Evolutionary conservation across 495 filamentous ascomycete species (phyloP), one percentile per base, ranked within the genome.

Genomic region (Cenococcum geophilum): DNA sequence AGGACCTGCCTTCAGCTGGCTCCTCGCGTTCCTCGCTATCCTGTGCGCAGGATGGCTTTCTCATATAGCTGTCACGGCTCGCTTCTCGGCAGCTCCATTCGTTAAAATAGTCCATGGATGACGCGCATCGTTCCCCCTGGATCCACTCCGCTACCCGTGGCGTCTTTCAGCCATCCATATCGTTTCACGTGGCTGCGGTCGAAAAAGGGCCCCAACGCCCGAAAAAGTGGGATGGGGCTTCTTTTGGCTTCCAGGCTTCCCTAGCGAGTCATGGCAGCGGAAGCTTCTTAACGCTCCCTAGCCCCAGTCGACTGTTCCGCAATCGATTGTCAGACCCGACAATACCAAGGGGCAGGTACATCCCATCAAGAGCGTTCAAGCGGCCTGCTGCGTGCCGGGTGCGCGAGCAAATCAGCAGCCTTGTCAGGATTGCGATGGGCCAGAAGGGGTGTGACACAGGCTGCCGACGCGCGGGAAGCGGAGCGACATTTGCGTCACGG

Each of bases 401-500:
- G 57, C 36, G 57, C 48, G 48, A 55, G 47, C 56, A 66, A 66
- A 62, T 59, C 59, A 62, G 35, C 64, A 59, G 45, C 45, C 54
- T 43, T 48, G 20, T 52, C 55, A 55, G 58, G 45, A 58, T 53
- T 57, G 58, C 58, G 52, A 49, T 12, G 10, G 25, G 63, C 52
- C 53, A 47, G 55, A 60, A 56, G 64, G 43, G 55, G 51, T 45
- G 57, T 61, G 52, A 61, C 58, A 61, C 58, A 57, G 47, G 61
- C 54, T 66, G 64, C 64, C 64, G 64, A 50, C 56, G 64, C 59
- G 64, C 49, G 49, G 49, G 64, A 60, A 66, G 64, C 59, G 64
- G 64, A 66, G 64, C 54, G 58, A 52, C 55, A 55, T 62, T 62
- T 66, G 63, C 64, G 64, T 66, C 64, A 66, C 59, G 23, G 59